These are phyloP conservation scores for Nemania sp. DNA, from an alignment of 2,329 filamentous ascomycete species.

Conservation along the genomic window DNA sequence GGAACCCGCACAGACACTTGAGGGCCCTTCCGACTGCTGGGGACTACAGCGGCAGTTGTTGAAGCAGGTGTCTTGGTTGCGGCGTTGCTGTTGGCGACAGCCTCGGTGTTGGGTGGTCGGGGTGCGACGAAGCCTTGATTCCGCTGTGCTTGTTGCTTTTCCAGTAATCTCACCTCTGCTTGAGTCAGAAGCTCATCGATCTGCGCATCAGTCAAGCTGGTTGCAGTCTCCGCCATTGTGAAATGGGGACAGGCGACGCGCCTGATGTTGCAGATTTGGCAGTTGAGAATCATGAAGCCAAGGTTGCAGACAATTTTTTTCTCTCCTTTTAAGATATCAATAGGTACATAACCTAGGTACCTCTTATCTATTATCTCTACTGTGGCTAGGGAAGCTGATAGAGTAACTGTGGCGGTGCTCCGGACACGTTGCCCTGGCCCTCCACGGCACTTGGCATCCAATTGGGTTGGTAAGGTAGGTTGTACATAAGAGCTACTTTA, in stretches of 20 bases:
- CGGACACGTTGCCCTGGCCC: too few relatives aligned
- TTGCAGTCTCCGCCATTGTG: conserved; percentile 39
- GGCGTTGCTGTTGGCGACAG: conserved; percentile 24
- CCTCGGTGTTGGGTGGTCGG: conserved; percentile 40
- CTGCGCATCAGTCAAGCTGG: conserved; percentile 64
- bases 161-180: conserved; percentile 61
- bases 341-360: background rate
- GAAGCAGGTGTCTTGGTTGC: conserved; percentile 17
- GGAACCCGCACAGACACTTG: conserved; percentile 38
- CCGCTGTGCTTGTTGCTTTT: conserved; percentile 35
- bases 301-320: conserved; percentile 11
- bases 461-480: too few relatives aligned
- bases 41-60: conserved; percentile 19
- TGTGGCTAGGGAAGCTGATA: conserved; percentile 8
- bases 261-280: conserved; percentile 1
- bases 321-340: background rate
- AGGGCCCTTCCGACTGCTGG: conserved; percentile 19
- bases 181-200: conserved; percentile 66
- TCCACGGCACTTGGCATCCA: too few relatives aligned
- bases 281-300: background rate
- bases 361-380: conserved; percentile 4
- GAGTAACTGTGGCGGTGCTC: background rate
- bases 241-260: conserved; percentile 17
- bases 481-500: too few relatives aligned
- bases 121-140: conserved; percentile 36